Conservation (phyloP, 2,329 filamentous ascomycete genomes). For the Parascedosporium putredinis region DNA sequence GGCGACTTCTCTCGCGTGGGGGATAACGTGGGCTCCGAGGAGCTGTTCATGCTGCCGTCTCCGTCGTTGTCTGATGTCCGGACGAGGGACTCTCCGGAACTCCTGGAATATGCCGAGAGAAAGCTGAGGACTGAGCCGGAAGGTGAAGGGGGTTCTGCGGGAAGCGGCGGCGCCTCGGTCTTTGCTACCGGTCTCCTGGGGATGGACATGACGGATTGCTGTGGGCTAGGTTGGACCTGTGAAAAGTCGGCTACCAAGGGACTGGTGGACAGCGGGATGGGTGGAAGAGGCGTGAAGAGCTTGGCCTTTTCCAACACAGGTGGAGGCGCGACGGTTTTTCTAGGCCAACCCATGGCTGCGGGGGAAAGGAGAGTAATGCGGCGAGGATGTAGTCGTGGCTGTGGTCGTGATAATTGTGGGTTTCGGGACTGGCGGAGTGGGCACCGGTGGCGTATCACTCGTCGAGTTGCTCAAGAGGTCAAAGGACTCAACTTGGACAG, state of each 20-base stretch:
- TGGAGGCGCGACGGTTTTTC: conserved; percentile 5
- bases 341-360: not conserved
- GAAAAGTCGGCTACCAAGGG: conserved; percentile 10
- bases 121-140: conserved; percentile 43
- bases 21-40: conserved; percentile 13
- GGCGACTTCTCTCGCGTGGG: conserved; percentile 1
- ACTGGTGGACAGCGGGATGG: conserved; percentile 17
- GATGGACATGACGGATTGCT: conserved; percentile 24
- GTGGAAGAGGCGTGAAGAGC: conserved; percentile 12
- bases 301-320: conserved; percentile 12
- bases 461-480: not conserved
- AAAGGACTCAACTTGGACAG: conserved; percentile 15
- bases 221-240: conserved; percentile 11
- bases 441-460: not conserved
- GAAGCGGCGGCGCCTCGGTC: conserved; percentile 11
- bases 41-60: conserved; percentile 12
- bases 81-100: conserved; percentile 32
- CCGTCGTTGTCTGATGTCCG: conserved; percentile 29
- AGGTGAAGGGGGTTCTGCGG: conserved; percentile 24
- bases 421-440: not conserved
- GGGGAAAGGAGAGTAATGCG: not conserved
- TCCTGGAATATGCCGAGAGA: conserved; percentile 43
- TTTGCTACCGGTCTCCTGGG: conserved; percentile 24
- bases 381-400: not conserved
- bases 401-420: not conserved